Conservation (phyloP, 2,329 filamentous ascomycete species). For the Dryadomyces quercus-mongolicae region DNA sequence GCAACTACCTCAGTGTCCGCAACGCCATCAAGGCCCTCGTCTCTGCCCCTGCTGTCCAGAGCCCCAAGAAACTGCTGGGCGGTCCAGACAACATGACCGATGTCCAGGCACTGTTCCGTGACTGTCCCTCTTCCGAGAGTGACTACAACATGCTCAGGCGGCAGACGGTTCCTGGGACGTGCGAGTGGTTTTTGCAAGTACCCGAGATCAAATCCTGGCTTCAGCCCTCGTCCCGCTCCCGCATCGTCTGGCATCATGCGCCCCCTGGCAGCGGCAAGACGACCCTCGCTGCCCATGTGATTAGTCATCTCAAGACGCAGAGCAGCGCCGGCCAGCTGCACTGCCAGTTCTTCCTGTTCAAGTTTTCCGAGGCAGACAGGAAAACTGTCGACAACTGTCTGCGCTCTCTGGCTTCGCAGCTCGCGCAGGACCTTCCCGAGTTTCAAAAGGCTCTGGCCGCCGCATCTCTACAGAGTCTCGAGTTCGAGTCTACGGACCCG, state of each 20-base stretch:
- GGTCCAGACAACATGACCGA: background rate
- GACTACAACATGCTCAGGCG: background rate
- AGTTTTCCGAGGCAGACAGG: background rate
- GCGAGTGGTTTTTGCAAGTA: background rate
- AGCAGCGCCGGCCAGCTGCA: background rate
- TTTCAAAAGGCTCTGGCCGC: background rate
- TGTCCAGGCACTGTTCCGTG: background rate
- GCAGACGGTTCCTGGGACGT: background rate
- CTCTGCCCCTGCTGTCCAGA: too few relatives aligned
- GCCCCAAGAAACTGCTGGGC: too few relatives aligned
- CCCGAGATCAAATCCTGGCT: background rate
- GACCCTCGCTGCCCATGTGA: background rate
- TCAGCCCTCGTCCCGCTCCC: background rate
- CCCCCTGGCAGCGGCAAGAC: constrained; percentile 3
- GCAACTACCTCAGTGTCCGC: background rate
- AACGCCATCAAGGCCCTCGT: background rate
- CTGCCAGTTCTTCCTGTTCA: constrained; percentile 3
- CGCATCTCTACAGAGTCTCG: background rate
- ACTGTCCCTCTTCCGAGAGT: background rate
- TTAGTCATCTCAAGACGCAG: background rate
- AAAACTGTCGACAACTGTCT: background rate
- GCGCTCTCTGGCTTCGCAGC: constrained; percentile 1
- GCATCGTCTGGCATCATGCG: background rate
- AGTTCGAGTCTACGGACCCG: background rate
- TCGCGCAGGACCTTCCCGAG: background rate